These are phyloP conservation scores for Eucalyptus dawsonii DNA, from an alignment of 345 rosid species.

Conservation along the genomic window DNA sequence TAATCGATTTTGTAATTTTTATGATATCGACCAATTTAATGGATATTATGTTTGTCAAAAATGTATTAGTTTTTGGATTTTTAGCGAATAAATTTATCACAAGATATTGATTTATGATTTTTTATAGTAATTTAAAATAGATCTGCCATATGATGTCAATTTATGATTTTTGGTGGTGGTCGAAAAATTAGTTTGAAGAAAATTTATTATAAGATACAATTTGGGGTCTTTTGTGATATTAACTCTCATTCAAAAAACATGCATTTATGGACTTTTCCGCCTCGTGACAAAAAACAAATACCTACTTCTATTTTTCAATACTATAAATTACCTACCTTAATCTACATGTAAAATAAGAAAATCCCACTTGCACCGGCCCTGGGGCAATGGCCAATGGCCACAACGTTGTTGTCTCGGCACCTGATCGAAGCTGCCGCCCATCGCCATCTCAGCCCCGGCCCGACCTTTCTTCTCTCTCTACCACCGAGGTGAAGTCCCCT, in stretches of 20 bases:
- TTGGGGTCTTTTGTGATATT: rapidly evolving
- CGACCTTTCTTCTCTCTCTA: not conserved
- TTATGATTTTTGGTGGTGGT: too few relatives aligned
- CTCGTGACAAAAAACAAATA: not conserved
- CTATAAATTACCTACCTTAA: not conserved
- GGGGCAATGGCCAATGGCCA: not conserved
- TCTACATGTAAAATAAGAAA: not conserved
- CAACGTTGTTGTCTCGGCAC: not conserved
- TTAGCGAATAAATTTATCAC: too few relatives aligned
- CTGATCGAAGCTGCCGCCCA: not conserved
- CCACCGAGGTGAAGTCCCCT: not conserved
- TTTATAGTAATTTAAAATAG: rapidly evolving
- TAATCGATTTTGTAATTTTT: too few relatives aligned
- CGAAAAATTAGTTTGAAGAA: rapidly evolving
- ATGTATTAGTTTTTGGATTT: too few relatives aligned
- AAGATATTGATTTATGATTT: rapidly evolving
- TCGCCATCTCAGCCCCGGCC: not conserved
- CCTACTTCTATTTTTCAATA: not conserved
- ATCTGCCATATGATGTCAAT: rapidly evolving
- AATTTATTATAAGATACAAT: rapidly evolving
- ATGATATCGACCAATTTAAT: rapidly evolving
- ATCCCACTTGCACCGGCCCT: rapidly evolving
- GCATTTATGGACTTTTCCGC: not conserved
- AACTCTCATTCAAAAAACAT: too few relatives aligned
- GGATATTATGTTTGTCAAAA: rapidly evolving